Percentiles rank a stretch among this genome's conserved stretches.
Conservation (phyloP, 78 protist species). For the Bodo saltans region DNA sequence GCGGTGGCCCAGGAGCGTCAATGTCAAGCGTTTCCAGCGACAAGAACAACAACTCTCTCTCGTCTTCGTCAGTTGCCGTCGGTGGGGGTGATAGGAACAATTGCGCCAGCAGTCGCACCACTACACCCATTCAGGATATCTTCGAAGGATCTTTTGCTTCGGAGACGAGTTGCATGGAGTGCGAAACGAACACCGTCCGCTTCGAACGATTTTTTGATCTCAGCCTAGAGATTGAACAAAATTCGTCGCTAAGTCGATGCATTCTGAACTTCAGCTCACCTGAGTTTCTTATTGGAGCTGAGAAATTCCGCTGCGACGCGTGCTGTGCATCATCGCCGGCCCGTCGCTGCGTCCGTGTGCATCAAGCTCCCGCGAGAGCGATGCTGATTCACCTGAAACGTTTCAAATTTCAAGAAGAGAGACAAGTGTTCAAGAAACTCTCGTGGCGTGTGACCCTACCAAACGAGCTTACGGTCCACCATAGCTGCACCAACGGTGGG, state of each 20-base stretch:
- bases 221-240: conserved; percentile 69
- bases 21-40: too few relatives aligned
- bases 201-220: conserved; percentile 74
- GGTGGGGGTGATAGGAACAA: too few relatives aligned
- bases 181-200: neutral
- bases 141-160: neutral
- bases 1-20: too few relatives aligned
- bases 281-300: conserved; percentile 60
- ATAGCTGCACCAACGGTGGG: neutral
- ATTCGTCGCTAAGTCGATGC: conserved; percentile 63
- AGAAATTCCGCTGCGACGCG: conserved; percentile 82
- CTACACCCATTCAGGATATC: neutral
- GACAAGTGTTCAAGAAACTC: conserved; percentile 59
- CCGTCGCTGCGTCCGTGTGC: conserved; percentile 69
- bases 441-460: conserved; percentile 82
- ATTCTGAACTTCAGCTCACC: conserved; percentile 51
- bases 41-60: too few relatives aligned
- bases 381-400: conserved; percentile 84
- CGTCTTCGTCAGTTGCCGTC: too few relatives aligned
- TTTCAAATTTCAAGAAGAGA: conserved; percentile 76
- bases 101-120: too few relatives aligned
- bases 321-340: conserved; percentile 84
- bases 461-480: conserved; percentile 52
- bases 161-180: neutral
- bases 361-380: conserved; percentile 64